Conservation (phyloP, 306 rosid species). For the Hylodesmum podocarpum region DNA sequence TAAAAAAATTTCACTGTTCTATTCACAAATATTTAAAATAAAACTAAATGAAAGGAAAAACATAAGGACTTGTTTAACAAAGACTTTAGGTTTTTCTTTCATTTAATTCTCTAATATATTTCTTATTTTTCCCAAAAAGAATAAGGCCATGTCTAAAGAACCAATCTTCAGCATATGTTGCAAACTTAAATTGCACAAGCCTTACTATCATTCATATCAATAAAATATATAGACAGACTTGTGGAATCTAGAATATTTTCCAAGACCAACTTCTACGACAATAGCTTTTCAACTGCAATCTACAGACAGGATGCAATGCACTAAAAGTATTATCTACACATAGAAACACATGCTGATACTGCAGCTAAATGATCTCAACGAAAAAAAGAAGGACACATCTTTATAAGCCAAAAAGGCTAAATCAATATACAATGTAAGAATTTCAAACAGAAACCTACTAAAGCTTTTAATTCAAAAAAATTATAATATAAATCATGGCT, state of each 20-base stretch:
- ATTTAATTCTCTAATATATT: neutral
- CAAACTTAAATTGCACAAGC: constrained; percentile 2
- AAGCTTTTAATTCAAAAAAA: neutral
- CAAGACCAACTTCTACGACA: neutral
- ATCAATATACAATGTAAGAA: neutral
- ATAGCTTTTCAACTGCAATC: neutral
- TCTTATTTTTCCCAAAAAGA: neutral
- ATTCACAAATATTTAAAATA: too few species aligned
- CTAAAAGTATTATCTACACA: constrained; percentile 13
- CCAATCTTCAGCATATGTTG: neutral
- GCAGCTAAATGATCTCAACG: neutral
- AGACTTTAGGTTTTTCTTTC: neutral
- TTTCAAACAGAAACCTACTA: neutral
- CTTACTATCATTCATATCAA: neutral
- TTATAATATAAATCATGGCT: neutral
- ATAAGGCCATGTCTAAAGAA: neutral
- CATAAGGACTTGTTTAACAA: too few species aligned
- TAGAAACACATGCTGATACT: neutral
- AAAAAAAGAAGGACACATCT: neutral
- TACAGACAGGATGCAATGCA: neutral
- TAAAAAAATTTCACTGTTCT: too few species aligned
- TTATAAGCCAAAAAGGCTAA: constrained; percentile 16
- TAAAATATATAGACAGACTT: neutral
- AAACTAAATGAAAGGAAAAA: too few species aligned
- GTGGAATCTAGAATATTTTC: neutral